phyloP scores from a whole-genome alignment of 2,329 filamentous ascomycete genomes.

The Fusarium abutilonis region DNA sequence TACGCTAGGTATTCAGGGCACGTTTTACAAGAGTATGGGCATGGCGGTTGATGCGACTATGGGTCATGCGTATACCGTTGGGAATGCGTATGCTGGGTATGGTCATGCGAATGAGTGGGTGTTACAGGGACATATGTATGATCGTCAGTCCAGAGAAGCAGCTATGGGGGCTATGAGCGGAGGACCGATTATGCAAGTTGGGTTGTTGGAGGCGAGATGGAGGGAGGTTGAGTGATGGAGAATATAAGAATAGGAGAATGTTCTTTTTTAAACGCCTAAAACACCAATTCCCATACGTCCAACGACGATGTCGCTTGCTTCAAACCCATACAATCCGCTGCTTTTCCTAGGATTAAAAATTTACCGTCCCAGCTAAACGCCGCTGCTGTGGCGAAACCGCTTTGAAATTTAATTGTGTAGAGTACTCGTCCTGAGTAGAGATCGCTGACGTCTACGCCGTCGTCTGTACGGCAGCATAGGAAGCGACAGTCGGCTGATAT shows the following conservation, averaged over 20 bases:
- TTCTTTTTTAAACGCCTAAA: conserved; percentile 32
- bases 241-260: neutral
- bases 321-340: conserved; percentile 38
- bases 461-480: conserved; percentile 50
- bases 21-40: conserved; percentile 43
- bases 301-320: conserved; percentile 41
- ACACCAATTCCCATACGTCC: conserved; percentile 46
- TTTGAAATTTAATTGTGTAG: conserved; percentile 46
- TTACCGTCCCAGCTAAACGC: conserved; percentile 47
- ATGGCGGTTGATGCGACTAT: conserved; percentile 13
- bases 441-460: conserved; percentile 51
- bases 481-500: conserved; percentile 52
- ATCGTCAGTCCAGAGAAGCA: conserved; percentile 43
- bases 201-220: conserved; percentile 49
- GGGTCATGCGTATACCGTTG: conserved; percentile 44
- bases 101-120: conserved; percentile 47
- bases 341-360: conserved; percentile 47
- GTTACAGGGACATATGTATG: conserved; percentile 46
- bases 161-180: conserved; percentile 21
- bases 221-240: conserved; percentile 48
- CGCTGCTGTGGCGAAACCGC: conserved; percentile 47
- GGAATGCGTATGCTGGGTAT: conserved; percentile 47
- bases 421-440: conserved; percentile 48
- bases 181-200: conserved; percentile 34
- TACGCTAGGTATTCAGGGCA: conserved; percentile 42